Percentiles rank a stretch among this genome's conserved stretches.
Evolutionary conservation across 1,284 basidiomycete species (phyloP).

Genomic region (Irpex sp.): DNA sequence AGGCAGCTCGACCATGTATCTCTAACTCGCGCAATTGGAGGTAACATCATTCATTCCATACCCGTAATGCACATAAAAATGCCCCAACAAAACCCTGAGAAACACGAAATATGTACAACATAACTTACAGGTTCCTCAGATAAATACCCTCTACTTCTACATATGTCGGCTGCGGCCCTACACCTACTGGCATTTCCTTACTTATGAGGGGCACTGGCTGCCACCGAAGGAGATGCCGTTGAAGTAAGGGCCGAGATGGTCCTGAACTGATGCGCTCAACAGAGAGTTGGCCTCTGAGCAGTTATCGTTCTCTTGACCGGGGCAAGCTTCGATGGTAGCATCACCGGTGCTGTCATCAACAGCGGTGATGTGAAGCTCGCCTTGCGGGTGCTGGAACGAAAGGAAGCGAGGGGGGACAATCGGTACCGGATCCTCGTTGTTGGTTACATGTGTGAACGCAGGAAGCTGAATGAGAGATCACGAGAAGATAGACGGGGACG

Average conservation of each 20-base stretch:
- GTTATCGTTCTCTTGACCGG: slow-evolving; percentile 27
- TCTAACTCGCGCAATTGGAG: background rate
- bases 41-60: background rate
- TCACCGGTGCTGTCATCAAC: slow-evolving; percentile 14
- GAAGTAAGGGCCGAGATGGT: slow-evolving; percentile 29
- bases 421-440: slow-evolving; percentile 35
- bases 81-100: background rate
- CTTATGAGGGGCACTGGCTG: slow-evolving; percentile 19
- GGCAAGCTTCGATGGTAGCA: slow-evolving; percentile 26
- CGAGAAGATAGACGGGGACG: background rate
- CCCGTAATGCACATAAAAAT: background rate
- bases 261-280: slow-evolving; percentile 18
- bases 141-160: background rate
- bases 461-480: slow-evolving; percentile 17
- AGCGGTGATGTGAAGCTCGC: slow-evolving; percentile 32
- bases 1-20: background rate
- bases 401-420: slow-evolving; percentile 31
- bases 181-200: background rate
- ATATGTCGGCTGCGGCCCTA: background rate
- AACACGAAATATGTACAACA: background rate
- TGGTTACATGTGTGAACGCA: slow-evolving; percentile 29
- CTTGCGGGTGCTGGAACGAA: slow-evolving; percentile 29
- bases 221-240: slow-evolving; percentile 25
- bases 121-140: background rate
- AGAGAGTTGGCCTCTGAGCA: slow-evolving; percentile 24